Percentiles rank a stretch among this genome's conserved stretches.
Conservation (phyloP, 352 stramenopile genomes). For the Pythium insidiosum region DNA sequence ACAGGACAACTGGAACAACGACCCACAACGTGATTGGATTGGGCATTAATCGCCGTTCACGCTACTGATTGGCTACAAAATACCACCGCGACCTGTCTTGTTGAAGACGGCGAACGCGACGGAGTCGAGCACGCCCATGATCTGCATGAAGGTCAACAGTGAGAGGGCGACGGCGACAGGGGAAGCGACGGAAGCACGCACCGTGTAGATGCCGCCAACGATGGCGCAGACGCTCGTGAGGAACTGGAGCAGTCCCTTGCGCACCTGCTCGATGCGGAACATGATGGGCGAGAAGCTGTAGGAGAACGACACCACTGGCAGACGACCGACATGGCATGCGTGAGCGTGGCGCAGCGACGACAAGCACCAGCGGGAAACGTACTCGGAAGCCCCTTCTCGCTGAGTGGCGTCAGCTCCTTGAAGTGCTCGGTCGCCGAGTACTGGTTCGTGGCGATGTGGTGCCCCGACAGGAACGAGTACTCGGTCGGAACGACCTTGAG, state of each 20-base stretch:
- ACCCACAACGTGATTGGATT: slow-evolving; percentile 10
- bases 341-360: slow-evolving; percentile 3
- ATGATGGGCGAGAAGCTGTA: slow-evolving; percentile 97
- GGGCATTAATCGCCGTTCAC: too few species aligned
- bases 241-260: slow-evolving; percentile 85
- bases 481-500: slow-evolving; percentile 93
- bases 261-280: slow-evolving; percentile 93
- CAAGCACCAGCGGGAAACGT: slow-evolving; percentile 16
- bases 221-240: slow-evolving; percentile 91
- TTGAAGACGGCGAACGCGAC: too few species aligned
- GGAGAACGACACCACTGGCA: slow-evolving; percentile 93
- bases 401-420: slow-evolving; percentile 81
- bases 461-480: slow-evolving; percentile 88
- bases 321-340: slow-evolving; percentile 3
- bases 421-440: too few species aligned
- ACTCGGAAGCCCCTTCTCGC: slow-evolving; percentile 76
- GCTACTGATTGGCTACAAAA: slow-evolving; percentile 9
- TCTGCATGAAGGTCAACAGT: slow-evolving; percentile 2
- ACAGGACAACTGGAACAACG: slow-evolving; percentile 12
- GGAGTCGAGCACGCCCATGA: slow-evolving; percentile 32
- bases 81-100: slow-evolving; percentile 7
- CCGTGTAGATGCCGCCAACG: slow-evolving; percentile 87
- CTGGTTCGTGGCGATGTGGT: slow-evolving; percentile 92
- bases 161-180: not conserved
- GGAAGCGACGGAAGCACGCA: slow-evolving; percentile 18